phyloP scores from a whole-genome alignment of 1,284 basidiomycete genomes.

The Peniophora sp. region DNA sequence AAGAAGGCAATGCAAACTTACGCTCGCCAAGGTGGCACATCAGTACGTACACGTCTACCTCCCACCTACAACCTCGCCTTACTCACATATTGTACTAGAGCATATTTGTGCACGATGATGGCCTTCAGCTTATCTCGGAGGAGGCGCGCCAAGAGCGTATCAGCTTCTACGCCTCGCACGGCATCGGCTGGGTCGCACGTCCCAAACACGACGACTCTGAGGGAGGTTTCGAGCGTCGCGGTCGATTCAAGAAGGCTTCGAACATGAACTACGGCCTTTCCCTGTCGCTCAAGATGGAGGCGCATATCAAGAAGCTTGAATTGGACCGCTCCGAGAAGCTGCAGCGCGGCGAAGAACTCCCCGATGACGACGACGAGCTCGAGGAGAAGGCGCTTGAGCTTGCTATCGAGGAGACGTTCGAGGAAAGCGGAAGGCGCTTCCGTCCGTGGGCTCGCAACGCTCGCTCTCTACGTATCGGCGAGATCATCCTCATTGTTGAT shows the following conservation, averaged over 20 bases:
- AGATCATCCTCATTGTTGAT: conserved; percentile 67
- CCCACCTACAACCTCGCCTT: background rate
- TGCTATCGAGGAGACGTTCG: conserved; percentile 61
- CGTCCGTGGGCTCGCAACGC: conserved; percentile 62
- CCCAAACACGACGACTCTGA: conserved; percentile 34
- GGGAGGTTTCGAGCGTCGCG: conserved; percentile 44
- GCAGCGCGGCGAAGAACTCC: conserved; percentile 11
- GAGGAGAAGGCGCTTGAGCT: conserved; percentile 59
- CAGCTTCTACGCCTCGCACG: conserved; percentile 45
- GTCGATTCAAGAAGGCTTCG: conserved; percentile 55
- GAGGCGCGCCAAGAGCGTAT: conserved; percentile 27
- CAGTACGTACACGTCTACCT: conserved; percentile 15
- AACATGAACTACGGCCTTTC: conserved; percentile 53
- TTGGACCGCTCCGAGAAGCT: conserved; percentile 19
- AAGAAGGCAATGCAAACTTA: conserved; percentile 86
- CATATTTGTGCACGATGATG: conserved; percentile 77
- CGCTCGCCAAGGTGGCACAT: conserved; percentile 75
- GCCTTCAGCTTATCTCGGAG: conserved; percentile 34
- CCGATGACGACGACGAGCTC: conserved; percentile 28
- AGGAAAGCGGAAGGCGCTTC: conserved; percentile 45
- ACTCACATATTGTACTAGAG: conserved; percentile 15
- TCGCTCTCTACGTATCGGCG: conserved; percentile 49
- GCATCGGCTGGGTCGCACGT: conserved; percentile 48
- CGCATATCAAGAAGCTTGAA: conserved; percentile 38
- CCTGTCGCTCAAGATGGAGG: conserved; percentile 44